Base-by-base conservation (phyloP, 306 rosid species). In the Rosa chinensis region DNA sequence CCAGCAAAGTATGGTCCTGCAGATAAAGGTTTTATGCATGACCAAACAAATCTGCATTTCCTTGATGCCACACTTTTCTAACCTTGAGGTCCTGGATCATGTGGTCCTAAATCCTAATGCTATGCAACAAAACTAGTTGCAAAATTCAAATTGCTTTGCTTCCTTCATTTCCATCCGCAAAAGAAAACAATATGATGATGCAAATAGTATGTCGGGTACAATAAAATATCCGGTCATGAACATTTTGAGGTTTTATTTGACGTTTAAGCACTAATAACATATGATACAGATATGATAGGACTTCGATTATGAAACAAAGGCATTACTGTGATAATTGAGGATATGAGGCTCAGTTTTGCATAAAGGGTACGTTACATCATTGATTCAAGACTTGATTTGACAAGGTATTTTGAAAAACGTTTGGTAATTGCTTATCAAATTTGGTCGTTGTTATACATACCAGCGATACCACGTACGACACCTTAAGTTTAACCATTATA, bases 31-130 rank as follows among this genome's bases (percentile, higher is more conserved):
- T 20, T 5, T 17, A 52, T 52, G 58, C 21, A 49, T 32, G 40
- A 39, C 67, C 37, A 37, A n/a, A 4, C 61, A 72, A 9, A 39
- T 44, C 37, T 53, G 37, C 70, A 42, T 10, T 43, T 23, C 23
- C 44, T 75, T 75, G 56, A 75, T 59, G 44, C 78, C 78, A 32
- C 43, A 6, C 40, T 72, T 75, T 59, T 18, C 23, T 59, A 61
- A 61, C 4, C 5, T 62, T 16, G 58, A 43, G 28, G 25, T 75
- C 13, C 49, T 6, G 59, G 59, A 28, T 76, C 45, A 17, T 44
- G 59, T 28, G 79, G 79, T 62, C 79, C 79, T 21, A 1, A 1
- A 66, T 40, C 40, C 5, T 9, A 62, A 62, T 28, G 64, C n/a
- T n/a, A n/a, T n/a, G n/a, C 64, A 37, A 14, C 58, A 74, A 74